These are phyloP conservation scores for Ricinus communis DNA, from an alignment of 345 rosid species.

Conservation along the genomic window DNA sequence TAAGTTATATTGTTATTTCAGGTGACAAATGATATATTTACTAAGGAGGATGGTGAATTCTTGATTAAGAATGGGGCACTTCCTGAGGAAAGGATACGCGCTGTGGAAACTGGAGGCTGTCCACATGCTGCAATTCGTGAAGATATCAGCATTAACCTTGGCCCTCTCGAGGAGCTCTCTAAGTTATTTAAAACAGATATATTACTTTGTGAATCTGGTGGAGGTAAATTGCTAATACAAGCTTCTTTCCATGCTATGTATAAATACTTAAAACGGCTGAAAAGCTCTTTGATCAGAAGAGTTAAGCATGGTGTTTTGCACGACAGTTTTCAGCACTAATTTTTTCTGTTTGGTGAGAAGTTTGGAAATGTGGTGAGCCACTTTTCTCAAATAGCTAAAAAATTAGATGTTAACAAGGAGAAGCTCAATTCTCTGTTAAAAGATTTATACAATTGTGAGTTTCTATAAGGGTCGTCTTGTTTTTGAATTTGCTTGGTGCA, in stretches of 20 bases:
- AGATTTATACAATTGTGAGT: neutral
- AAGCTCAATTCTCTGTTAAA: neutral
- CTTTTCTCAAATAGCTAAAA: neutral
- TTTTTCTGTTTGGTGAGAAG: neutral
- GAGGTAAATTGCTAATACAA: slow-evolving; percentile 49
- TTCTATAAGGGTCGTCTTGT: neutral
- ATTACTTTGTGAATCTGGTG: slow-evolving; percentile 97
- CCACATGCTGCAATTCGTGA: slow-evolving; percentile 99
- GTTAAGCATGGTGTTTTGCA: neutral
- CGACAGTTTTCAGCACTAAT: neutral
- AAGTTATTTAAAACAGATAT: slow-evolving; percentile 80
- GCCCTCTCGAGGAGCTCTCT: slow-evolving; percentile 95
- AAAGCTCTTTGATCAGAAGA: neutral
- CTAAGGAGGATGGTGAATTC: slow-evolving; percentile 96
- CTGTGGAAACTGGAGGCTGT: slow-evolving; percentile 96
- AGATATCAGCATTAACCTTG: slow-evolving; percentile 94
- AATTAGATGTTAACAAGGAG: neutral
- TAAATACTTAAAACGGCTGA: neutral
- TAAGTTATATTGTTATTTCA: slow-evolving; percentile 23
- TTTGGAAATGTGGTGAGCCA: neutral
- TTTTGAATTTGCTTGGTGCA: slow-evolving; percentile 36
- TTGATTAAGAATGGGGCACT: slow-evolving; percentile 88
- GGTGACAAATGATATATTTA: slow-evolving; percentile 99
- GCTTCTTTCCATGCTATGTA: neutral
- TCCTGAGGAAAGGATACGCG: slow-evolving; percentile 88